Base-by-base conservation (phyloP, 108 stramenopile species). In the Skeletonema costatum region DNA sequence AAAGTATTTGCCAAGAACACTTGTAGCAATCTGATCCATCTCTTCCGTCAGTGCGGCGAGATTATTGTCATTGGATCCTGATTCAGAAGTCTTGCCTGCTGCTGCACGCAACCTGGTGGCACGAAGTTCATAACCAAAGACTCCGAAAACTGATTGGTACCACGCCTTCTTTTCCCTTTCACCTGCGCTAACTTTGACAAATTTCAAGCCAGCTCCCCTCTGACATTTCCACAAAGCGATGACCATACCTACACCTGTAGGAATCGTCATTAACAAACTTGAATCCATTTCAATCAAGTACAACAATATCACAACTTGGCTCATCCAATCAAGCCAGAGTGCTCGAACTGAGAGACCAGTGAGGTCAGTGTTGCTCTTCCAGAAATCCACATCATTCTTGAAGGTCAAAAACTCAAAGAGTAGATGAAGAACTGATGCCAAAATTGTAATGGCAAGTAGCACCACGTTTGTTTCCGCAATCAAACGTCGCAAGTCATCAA, bases 351-450 rank as follows among this genome's bases (percentile, higher is more conserved):
- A 83, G 14, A 98, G 77, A 7, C 97, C 97, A 11, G 91, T 91
- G 51, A 97, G 81, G 71, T 92, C 95, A 25, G 92, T 95, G 73
- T 98, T 97, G 56, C 86, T 77, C 14, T 81, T 62, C 97, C 97
- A 98, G 71, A 98, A 98, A 17, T 87, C 86, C n/a, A 98, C 94
- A 71, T 98, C 97, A 46, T 83, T 90, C 69, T 95, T 94, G 78
- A 98, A 97, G 7, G 98, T 97, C 71, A 98, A 72, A 72, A 97
- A 95, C 73, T 98, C 97, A 83, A 98, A 98, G 13, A 98, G 77
- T 11, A 98, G 84, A 73, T 98, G 97, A 53, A 98, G 77, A 13
- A 89, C 89, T 39, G 92, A 92, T n/a, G 95, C 97, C 69, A 98
- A 65, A 10, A 97, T 80, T n/a, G 97, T 98, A 13, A 97, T 81